Percentiles rank a stretch among this genome's conserved stretches.
phyloP scores from a whole-genome alignment of 2,329 filamentous ascomycete species.

The Pestalotiopsis sp. region DNA sequence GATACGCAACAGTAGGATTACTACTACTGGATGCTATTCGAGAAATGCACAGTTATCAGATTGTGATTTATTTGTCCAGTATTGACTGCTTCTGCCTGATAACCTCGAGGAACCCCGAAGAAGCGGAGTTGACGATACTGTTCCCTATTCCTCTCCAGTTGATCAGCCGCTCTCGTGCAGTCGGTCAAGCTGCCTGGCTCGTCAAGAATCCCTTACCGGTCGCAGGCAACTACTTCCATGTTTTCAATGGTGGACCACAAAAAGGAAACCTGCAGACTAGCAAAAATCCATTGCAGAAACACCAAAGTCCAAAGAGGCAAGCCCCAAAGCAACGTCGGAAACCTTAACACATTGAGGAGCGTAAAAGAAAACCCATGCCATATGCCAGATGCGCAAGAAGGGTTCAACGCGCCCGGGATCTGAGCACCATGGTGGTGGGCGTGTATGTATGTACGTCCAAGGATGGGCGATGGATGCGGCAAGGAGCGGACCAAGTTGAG shows the following conservation, averaged over 20 bases:
- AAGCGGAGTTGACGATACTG: background rate
- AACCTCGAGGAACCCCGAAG: background rate
- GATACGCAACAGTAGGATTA: no score
- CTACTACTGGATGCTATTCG: no score
- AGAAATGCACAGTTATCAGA: no score
- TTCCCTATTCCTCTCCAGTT: background rate
- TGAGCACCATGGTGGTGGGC: no score
- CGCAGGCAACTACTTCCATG: background rate
- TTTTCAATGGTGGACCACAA: no score
- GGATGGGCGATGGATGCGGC: no score
- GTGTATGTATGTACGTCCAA: no score
- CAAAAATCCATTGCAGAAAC: background rate
- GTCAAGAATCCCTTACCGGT: background rate
- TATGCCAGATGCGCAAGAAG: background rate
- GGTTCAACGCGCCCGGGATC: background rate
- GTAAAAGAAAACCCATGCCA: background rate
- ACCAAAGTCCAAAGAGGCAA: background rate
- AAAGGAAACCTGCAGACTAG: background rate
- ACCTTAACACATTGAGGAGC: background rate
- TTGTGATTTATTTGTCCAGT: no score
- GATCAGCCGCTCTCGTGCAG: background rate
- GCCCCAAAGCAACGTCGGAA: background rate
- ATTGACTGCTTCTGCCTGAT: background rate
- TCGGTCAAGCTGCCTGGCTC: background rate
- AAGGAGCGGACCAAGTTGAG: no score